phyloP scores from a whole-genome alignment of 306 rosid species.

The Sophora flavescens region DNA sequence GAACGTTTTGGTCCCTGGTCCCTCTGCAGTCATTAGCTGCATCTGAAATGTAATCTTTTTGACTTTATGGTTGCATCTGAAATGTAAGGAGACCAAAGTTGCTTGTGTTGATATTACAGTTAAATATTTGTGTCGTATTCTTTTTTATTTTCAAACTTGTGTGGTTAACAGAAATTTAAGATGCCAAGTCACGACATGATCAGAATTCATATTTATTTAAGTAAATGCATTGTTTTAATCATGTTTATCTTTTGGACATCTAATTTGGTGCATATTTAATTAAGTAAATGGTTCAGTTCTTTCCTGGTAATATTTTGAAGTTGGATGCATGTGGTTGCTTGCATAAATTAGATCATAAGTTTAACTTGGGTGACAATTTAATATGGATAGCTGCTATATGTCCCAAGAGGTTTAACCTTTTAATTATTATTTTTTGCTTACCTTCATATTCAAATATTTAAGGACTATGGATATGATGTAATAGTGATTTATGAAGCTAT shows the following conservation, averaged over 20 bases:
- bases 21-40: too few species aligned
- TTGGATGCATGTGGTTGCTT: background rate
- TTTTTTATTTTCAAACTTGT: background rate
- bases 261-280: background rate
- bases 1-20: too few species aligned
- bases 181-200: background rate
- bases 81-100: too few species aligned
- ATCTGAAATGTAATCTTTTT: background rate
- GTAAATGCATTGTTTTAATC: too few species aligned
- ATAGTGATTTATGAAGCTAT: slow-evolving; percentile 3
- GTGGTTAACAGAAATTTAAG: background rate
- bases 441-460: slow-evolving; percentile 5
- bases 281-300: background rate
- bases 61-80: background rate
- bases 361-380: background rate
- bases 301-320: background rate
- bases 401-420: background rate
- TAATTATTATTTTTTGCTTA: background rate
- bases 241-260: too few species aligned
- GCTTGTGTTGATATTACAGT: too few species aligned
- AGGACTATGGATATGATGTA: slow-evolving; percentile 8
- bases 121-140: too few species aligned
- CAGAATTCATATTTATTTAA: background rate
- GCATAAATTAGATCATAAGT: background rate
- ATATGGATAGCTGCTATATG: background rate